Conservation (phyloP, 352 stramenopile genomes). For the Globisporangium irregulare region DNA sequence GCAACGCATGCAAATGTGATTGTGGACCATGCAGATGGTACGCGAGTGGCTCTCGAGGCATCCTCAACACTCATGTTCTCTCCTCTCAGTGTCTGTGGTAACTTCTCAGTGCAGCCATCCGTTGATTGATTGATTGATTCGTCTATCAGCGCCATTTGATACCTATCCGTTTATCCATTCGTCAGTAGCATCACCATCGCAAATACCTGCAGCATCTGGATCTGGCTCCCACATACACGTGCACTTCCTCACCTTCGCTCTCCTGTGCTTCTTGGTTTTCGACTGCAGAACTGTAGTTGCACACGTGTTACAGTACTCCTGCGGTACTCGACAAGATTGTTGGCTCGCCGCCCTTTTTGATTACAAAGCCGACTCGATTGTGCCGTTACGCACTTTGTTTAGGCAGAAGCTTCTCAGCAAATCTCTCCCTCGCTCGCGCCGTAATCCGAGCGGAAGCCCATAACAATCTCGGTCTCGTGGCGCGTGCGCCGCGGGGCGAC, state of each 20-base stretch:
- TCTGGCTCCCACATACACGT: not conserved
- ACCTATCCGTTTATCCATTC: not conserved
- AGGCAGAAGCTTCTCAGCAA: constrained; percentile 22
- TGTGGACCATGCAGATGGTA: not conserved
- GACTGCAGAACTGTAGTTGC: not conserved
- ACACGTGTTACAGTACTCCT: not conserved
- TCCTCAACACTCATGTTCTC: not conserved
- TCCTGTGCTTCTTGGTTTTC: not conserved
- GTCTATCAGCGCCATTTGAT: not conserved
- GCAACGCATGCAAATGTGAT: not conserved
- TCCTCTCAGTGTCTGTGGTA: no score
- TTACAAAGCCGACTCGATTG: not conserved
- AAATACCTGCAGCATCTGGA: not conserved
- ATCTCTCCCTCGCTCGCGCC: constrained; percentile 13
- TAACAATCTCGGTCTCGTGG: constrained; percentile 62
- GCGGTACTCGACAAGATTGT: not conserved
- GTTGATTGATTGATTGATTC: not conserved
- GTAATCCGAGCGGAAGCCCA: constrained; percentile 39
- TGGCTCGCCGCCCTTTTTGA: not conserved
- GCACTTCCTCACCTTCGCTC: not conserved
- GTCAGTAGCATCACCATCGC: not conserved
- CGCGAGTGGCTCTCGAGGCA: not conserved
- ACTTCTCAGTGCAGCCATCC: not conserved
- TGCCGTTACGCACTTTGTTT: not conserved
- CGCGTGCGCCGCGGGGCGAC: constrained; percentile 36